Conservation (phyloP, 2,329 filamentous ascomycete species). For the Trichoderma endophyticum region DNA sequence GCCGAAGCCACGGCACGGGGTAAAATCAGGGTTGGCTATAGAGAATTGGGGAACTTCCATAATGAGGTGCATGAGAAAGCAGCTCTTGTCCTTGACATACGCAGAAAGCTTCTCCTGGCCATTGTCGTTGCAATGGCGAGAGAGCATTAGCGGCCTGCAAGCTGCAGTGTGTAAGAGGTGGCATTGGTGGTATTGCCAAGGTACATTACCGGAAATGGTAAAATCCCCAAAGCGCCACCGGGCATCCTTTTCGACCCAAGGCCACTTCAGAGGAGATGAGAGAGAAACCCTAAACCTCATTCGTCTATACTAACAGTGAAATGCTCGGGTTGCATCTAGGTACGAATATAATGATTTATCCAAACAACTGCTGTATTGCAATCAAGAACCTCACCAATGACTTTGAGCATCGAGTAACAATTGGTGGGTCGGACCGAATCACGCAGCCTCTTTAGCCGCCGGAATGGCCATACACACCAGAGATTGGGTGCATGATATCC, state of each 20-base stretch:
- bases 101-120: not conserved
- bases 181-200: not conserved
- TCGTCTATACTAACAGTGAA: not conserved
- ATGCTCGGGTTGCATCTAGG: not conserved
- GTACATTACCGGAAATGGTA: constrained; percentile 7
- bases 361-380: not conserved
- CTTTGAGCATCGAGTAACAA: not conserved
- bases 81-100: not conserved
- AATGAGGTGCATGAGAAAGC: not conserved
- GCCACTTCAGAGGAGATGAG: not conserved
- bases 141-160: not conserved
- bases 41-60: not conserved
- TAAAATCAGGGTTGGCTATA: not conserved
- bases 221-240: not conserved
- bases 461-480: not conserved
- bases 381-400: not conserved
- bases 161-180: not conserved
- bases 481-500: not conserved
- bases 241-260: not conserved
- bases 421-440: not conserved
- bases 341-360: not conserved
- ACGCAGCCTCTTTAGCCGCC: constrained; percentile 7
- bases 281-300: not conserved
- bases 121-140: not conserved
- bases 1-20: constrained; percentile 4